phyloP scores from a whole-genome alignment of 139 green algal species.

The Chlorella sp. region DNA sequence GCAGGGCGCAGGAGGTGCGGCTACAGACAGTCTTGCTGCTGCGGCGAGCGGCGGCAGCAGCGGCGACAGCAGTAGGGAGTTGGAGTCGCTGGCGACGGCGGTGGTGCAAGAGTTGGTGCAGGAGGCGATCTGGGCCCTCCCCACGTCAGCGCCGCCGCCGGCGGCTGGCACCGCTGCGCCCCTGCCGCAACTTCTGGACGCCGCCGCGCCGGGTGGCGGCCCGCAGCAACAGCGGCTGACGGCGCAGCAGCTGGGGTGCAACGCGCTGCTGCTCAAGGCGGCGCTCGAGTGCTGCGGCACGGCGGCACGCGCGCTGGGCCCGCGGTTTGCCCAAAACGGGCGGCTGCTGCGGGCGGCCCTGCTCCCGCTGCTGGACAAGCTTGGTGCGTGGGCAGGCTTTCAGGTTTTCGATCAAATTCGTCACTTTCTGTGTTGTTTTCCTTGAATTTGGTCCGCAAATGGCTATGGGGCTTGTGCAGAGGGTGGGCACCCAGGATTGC shows the following conservation, averaged over 20 bases:
- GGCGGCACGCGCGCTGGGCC: conserved; percentile 52
- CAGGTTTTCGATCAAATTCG: background rate
- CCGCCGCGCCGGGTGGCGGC: background rate
- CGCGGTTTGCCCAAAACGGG: conserved; percentile 52
- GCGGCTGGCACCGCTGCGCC: background rate
- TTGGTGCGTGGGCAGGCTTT: conserved; percentile 47
- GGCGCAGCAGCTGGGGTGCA: conserved; percentile 63
- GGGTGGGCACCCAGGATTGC: too few species aligned
- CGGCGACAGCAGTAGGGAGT: background rate
- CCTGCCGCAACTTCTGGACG: background rate
- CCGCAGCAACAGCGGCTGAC: background rate
- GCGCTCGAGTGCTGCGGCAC: conserved; percentile 65
- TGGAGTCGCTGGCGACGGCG: conserved; percentile 44
- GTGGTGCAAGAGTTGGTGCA: conserved; percentile 29
- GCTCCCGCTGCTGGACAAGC: conserved; percentile 80
- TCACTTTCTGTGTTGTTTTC: background rate
- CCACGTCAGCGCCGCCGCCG: conserved; percentile 21
- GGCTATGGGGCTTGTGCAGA: too few species aligned
- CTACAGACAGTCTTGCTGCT: background rate
- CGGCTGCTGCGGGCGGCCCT: conserved; percentile 63
- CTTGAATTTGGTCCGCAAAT: too few species aligned
- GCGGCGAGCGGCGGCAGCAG: conserved; percentile 8
- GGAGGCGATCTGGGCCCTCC: conserved; percentile 50
- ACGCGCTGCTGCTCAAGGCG: conserved; percentile 68
- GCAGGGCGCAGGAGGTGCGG: too few species aligned